Percentiles rank a stretch among this genome's conserved stretches.
phyloP scores from a whole-genome alignment of 2,329 filamentous ascomycete genomes.

The Aciculosporium take region DNA sequence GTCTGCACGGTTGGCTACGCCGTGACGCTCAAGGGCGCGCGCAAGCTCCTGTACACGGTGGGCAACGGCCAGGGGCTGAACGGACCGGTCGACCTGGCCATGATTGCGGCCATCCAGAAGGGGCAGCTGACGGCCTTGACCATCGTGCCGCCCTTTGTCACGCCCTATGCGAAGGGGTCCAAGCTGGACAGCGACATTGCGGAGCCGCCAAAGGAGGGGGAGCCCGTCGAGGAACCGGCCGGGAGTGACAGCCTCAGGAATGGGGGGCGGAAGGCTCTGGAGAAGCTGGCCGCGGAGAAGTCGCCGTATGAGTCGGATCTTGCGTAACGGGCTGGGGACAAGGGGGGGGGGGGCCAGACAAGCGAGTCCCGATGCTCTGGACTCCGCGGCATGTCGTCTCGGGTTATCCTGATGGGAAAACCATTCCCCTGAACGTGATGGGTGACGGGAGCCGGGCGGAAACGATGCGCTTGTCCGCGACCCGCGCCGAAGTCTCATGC shows the following conservation, averaged over 20 bases:
- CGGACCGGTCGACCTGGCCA: conserved; percentile 1
- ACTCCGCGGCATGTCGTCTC: no score
- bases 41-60: conserved; percentile 1
- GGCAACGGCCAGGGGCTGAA: neutral
- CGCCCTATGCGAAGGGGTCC: neutral
- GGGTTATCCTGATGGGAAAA: no score
- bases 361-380: no score
- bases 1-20: conserved; percentile 3
- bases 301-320: neutral
- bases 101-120: neutral
- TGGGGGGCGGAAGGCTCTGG: neutral
- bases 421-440: no score
- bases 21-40: neutral
- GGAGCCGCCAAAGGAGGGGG: neutral
- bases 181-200: neutral
- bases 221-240: neutral
- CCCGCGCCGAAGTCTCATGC: no score
- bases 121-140: neutral
- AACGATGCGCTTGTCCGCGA: no score
- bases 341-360: no score
- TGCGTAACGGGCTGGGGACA: no score
- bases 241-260: neutral
- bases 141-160: neutral
- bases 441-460: no score
- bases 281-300: neutral